Conservation (phyloP, 768 basidiomycete species). For the Steccherinum ochraceum region DNA sequence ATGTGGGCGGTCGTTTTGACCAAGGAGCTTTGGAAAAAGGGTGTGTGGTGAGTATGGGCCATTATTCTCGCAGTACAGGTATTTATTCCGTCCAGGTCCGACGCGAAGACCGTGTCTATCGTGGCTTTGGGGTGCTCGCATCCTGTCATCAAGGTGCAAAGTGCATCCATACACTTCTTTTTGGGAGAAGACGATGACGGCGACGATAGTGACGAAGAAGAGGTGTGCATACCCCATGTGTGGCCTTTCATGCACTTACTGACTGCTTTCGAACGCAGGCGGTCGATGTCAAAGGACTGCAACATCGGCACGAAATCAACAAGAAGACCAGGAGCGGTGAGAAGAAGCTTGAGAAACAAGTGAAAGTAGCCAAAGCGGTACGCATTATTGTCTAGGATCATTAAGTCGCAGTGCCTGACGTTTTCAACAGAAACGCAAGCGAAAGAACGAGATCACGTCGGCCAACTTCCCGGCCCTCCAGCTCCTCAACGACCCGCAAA, state of each 20-base stretch:
- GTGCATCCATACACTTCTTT: slow-evolving; percentile 93
- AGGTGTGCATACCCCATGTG: slow-evolving; percentile 28
- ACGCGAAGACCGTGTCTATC: slow-evolving; percentile 90
- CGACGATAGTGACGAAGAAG: slow-evolving; percentile 60
- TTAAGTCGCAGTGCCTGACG: too few relatives aligned
- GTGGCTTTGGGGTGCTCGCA: slow-evolving; percentile 90
- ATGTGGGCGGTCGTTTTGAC: slow-evolving; percentile 97
- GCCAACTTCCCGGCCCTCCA: slow-evolving; percentile 91
- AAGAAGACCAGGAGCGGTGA: slow-evolving; percentile 85
- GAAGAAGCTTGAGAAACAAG: slow-evolving; percentile 68
- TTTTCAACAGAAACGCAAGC: slow-evolving; percentile 29
- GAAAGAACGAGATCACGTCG: slow-evolving; percentile 20
- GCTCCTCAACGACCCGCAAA: slow-evolving; percentile 91
- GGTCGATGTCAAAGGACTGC: slow-evolving; percentile 68
- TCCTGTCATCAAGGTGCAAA: slow-evolving; percentile 90
- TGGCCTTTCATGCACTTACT: background rate
- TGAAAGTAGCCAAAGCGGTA: slow-evolving; percentile 75
- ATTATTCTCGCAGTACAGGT: background rate
- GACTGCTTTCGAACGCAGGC: slow-evolving; percentile 41
- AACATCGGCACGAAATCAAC: slow-evolving; percentile 87
- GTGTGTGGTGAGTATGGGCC: slow-evolving; percentile 74
- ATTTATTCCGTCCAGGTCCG: slow-evolving; percentile 52
- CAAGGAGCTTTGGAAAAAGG: slow-evolving; percentile 91
- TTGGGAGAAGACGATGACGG: slow-evolving; percentile 80
- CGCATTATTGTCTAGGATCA: slow-evolving; percentile 1